Percentiles rank a stretch among this genome's conserved stretches.
Evolutionary conservation across 139 green algal species (phyloP).

Genomic region (Picochlorum costavermella): DNA sequence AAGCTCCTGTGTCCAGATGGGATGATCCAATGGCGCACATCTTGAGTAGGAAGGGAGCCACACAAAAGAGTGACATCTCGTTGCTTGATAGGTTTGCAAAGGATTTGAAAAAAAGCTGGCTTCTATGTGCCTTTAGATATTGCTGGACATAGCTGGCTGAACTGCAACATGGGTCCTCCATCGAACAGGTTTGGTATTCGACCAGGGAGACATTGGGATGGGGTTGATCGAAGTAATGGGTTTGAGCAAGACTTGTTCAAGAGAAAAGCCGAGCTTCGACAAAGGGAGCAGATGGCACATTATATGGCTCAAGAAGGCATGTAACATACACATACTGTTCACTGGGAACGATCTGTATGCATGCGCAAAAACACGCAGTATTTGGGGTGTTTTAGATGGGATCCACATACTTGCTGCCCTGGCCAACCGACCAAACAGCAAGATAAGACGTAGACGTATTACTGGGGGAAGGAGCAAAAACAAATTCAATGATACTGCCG

Average conservation of each 20-base stretch:
- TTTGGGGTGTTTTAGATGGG: too few species aligned
- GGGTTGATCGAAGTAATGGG: slow-evolving; percentile 87
- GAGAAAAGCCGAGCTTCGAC: slow-evolving; percentile 35
- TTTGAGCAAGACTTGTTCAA: slow-evolving; percentile 85
- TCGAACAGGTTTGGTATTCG: slow-evolving; percentile 85
- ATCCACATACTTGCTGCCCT: too few species aligned
- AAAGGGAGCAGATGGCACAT: slow-evolving; percentile 44
- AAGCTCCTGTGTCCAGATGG: slow-evolving; percentile 43
- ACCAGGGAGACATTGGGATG: slow-evolving; percentile 95
- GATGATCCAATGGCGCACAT: slow-evolving; percentile 86
- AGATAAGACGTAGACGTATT: too few species aligned
- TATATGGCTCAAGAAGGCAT: slow-evolving; percentile 65
- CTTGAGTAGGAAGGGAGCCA: too few species aligned
- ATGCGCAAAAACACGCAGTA: too few species aligned
- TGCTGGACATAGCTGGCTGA: slow-evolving; percentile 88
- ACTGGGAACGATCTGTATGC: too few species aligned
- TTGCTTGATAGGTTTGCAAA: slow-evolving; percentile 10
- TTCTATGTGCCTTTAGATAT: slow-evolving; percentile 83
- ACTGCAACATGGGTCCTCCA: slow-evolving; percentile 59
- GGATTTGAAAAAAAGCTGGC: slow-evolving; percentile 52
- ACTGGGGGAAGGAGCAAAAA: too few species aligned
- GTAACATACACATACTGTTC: too few species aligned
- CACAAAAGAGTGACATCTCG: too few species aligned
- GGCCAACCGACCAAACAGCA: too few species aligned
- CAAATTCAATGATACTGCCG: too few species aligned